Evolutionary conservation across 169 alveolate species (phyloP).

Genomic region (Plasmodium vivax): DNA sequence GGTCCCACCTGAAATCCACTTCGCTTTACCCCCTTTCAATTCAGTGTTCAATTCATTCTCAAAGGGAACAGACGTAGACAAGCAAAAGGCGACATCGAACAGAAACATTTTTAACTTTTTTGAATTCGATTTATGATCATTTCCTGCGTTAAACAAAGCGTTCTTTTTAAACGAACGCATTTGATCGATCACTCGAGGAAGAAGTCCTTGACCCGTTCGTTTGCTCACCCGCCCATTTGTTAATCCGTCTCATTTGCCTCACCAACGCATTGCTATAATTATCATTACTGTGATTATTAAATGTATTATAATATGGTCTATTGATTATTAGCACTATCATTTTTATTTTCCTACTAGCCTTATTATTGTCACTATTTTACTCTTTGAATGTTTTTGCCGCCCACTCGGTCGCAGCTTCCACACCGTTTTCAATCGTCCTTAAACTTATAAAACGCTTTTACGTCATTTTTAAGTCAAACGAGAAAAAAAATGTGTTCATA

Average conservation of each 20-base stretch:
- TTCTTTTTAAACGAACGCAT: neutral
- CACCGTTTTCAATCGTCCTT: slow-evolving; percentile 16
- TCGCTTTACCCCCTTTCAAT: neutral
- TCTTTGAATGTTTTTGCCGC: neutral
- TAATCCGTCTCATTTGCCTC: neutral
- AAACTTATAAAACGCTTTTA: slow-evolving; percentile 12
- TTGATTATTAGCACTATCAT: too few relatives aligned
- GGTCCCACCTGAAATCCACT: neutral
- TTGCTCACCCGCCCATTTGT: neutral
- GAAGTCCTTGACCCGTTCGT: neutral
- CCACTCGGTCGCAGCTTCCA: neutral
- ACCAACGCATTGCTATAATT: neutral
- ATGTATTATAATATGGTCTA: too few relatives aligned
- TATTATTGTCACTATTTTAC: neutral
- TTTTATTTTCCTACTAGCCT: neutral
- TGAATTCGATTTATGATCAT: slow-evolving; percentile 46
- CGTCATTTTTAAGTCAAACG: slow-evolving; percentile 12
- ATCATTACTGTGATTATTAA: neutral
- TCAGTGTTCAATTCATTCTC: slow-evolving; percentile 71
- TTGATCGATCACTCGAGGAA: neutral
- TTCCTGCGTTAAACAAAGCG: neutral
- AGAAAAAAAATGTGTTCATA: neutral
- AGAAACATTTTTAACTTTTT: slow-evolving; percentile 65
- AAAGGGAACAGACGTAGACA: slow-evolving; percentile 52
- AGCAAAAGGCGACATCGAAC: slow-evolving; percentile 48